Base-by-base conservation (phyloP, 1,284 basidiomycete genomes). In the Cryptococcus deneoformans region DNA sequence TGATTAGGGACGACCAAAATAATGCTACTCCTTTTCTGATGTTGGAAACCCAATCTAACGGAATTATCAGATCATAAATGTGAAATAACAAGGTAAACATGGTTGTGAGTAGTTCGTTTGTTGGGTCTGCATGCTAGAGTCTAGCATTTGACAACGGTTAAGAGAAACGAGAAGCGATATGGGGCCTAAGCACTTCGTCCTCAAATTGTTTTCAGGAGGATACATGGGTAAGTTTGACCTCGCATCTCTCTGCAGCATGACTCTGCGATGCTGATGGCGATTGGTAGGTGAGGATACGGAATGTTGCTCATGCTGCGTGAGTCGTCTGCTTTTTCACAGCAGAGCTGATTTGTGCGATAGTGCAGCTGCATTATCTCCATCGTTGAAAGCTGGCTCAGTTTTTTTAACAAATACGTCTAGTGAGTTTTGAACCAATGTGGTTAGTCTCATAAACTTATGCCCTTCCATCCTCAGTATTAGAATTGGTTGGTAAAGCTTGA, bases 101-200 rank as follows among this genome's bases (percentile, higher is more conserved):
- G 29, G 5, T 1, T 29, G 5, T 29, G 29, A 29, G 29, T 29
- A 5, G 29, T 29, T 29, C 5, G 3, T 29, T 29, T 29, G 29
- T 29, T 3, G 29, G 29, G 5, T 29, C 29, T 29, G 29, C 20
- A 20, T 20, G 20, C 29, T 5, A 29, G 29, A 29, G 29, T 29
- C 29, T 5, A 29, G 29, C 29, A 4, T 29, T 29, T 29, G 29
- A 29, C 29, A 29, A 29, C 3, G 29, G 29, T 29, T 29, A 5
- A 29, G 29, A 29, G 29, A 29, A 29, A 29, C 29, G 29, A 29
- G 29, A 29, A 3, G 29, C 29, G 29, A 29, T 5, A 29, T 5
- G 29, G 29, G 29, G 29, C 29, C 29, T 29, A 29, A 29, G 44
- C 79, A 85, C 43, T 80, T 91, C 55, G 66, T 90, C 44, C 71